Base-by-base conservation (phyloP, 305 asterid species). In the Fraxinus ornus region DNA sequence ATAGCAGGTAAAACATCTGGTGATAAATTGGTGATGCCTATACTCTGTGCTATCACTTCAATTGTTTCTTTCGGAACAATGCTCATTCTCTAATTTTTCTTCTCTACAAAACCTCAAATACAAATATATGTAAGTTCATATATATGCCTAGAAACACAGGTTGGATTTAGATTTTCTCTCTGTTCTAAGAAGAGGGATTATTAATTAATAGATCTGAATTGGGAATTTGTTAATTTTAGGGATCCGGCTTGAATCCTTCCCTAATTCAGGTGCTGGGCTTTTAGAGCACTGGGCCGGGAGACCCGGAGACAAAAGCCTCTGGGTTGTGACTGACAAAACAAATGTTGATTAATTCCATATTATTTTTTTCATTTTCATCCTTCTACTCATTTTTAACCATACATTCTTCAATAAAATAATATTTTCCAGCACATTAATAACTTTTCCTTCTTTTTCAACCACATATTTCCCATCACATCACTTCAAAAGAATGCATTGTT, bases 41-140 rank as follows among this genome's bases (percentile, higher is more conserved):
- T 90, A 86, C 97, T 93, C 84, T 96, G 98, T 62, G 98, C 97
- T 37, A 96, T 92, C 81, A 94, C 97, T 88, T 93, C 98, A 70
- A 94, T 93, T 70, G 97, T 89, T 82, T 91, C 98, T 73, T 93
- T 92, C 19, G 97, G 97, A 47, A 94, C 93, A 35, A 91, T 90
- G 78, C 97, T 96, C 98, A 94, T 96, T 78, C 77, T 82, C 78
- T 70, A 77, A 33, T 66, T 57, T 30, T 55, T 70, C 37, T 15
- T 30, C 76, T 66, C 37, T 66, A 19, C 74, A 66, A 70, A 70
- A 15, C 22, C 41, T 28, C 21, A 49, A 26, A 77, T 7, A 76
- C 30, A 28, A 21, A 77, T 62, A 24, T 39, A 15, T 0, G 52
- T 35, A 35, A 37, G 83, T 15, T 28, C 70, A 44, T 22, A 70